Evolutionary conservation across 495 filamentous ascomycete genomes (phyloP).

Genomic region (Xylaria intraflava): DNA sequence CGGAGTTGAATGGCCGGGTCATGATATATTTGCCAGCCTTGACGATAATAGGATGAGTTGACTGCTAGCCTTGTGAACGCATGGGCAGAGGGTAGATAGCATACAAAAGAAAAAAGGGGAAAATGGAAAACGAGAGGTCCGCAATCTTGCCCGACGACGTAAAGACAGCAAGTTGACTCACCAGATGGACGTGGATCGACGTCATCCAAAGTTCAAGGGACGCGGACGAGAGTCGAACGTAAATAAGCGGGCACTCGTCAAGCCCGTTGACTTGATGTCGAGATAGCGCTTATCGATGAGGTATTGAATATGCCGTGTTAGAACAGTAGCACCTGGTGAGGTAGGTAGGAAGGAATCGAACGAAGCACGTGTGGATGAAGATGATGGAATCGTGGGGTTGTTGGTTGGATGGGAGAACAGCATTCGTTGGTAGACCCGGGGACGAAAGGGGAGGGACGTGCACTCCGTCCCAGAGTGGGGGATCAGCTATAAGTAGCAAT

Average conservation of each 20-base stretch:
- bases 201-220: constrained; percentile 4
- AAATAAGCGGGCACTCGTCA: not conserved
- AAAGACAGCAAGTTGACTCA: not conserved
- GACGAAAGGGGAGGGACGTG: not conserved
- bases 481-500: too few species aligned
- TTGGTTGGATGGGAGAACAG: not conserved
- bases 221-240: not conserved
- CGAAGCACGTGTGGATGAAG: not conserved
- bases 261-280: not conserved
- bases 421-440: too few species aligned
- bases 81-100: not conserved
- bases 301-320: not conserved
- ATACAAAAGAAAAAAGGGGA: too few species aligned
- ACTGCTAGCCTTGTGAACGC: not conserved
- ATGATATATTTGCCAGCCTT: not conserved
- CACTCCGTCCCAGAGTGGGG: constrained; percentile 29
- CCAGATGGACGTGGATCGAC: not conserved
- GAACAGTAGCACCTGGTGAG: not conserved
- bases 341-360: not conserved
- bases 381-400: constrained; percentile 9
- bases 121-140: not conserved
- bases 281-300: not conserved
- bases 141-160: not conserved
- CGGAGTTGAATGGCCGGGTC: not conserved
- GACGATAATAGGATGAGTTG: not conserved